Conservation (phyloP, 371 early-diverging fungal genomes). For the Synchytrium microbalum region DNA sequence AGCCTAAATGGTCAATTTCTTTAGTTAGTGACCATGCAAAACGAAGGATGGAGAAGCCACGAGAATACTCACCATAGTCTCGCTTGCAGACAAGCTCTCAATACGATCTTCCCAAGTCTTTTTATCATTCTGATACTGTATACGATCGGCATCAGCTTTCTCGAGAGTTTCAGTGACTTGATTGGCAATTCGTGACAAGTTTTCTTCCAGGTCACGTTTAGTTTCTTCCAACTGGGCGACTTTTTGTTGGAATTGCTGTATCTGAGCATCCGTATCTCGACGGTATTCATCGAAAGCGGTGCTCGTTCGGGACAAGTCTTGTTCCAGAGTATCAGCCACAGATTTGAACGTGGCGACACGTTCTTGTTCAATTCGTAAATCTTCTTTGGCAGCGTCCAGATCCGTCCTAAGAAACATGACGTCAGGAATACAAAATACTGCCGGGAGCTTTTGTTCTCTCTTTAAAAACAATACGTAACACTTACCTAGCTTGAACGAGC, state of each 20-base stretch:
- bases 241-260: conserved; percentile 11
- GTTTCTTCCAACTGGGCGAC: conserved; percentile 12
- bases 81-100: conserved; percentile 36
- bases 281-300: conserved; percentile 32
- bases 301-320: conserved; percentile 25
- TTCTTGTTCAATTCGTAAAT: conserved; percentile 20
- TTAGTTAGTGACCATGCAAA: background rate
- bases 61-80: conserved; percentile 10
- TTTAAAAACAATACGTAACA: too few species aligned
- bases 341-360: conserved; percentile 27
- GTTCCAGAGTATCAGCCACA: conserved; percentile 28
- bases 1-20: too few species aligned
- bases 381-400: conserved; percentile 19
- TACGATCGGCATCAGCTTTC: conserved; percentile 36
- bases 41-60: background rate
- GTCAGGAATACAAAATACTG: conserved; percentile 1
- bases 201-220: conserved; percentile 18
- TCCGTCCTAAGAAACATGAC: conserved; percentile 13
- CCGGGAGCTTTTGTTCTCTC: too few species aligned
- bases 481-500: conserved; percentile 14
- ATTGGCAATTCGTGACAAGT: conserved; percentile 30
- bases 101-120: conserved; percentile 45
- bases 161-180: conserved; percentile 41
- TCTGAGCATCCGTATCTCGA: conserved; percentile 26
- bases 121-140: conserved; percentile 50